A percentile compares a stretch with the other conserved stretches of the same genome.
These are phyloP conservation scores for Phytophthora citrophthora DNA, from an alignment of 352 stramenopile species.

Conservation along the genomic window DNA sequence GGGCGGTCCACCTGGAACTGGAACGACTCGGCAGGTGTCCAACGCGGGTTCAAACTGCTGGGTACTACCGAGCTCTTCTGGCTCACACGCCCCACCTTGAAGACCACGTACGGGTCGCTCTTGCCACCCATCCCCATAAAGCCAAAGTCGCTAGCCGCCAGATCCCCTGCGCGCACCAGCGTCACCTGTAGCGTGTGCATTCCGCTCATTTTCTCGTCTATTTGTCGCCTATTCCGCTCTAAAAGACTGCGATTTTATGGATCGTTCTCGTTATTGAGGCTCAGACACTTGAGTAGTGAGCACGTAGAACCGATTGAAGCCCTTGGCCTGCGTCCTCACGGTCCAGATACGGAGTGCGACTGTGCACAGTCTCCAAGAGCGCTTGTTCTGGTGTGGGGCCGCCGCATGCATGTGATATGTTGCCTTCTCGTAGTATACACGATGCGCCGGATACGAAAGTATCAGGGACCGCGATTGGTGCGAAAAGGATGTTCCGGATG, in stretches of 20 bases:
- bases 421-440: slow-evolving; percentile 32
- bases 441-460: not conserved
- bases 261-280: too few relatives aligned
- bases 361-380: slow-evolving; percentile 1
- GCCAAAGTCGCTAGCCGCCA: slow-evolving; percentile 64
- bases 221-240: slow-evolving; percentile 1
- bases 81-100: slow-evolving; percentile 56
- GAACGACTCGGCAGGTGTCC: slow-evolving; percentile 64
- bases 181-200: slow-evolving; percentile 71
- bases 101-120: slow-evolving; percentile 76
- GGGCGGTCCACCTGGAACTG: slow-evolving; percentile 71
- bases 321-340: not conserved
- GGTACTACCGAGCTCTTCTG: slow-evolving; percentile 62
- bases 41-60: slow-evolving; percentile 59
- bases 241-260: slow-evolving; percentile 1
- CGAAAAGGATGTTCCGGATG: not conserved
- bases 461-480: slow-evolving; percentile 1
- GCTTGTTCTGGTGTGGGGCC: slow-evolving; percentile 10
- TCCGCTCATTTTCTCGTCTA: slow-evolving; percentile 24
- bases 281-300: not conserved
- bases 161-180: slow-evolving; percentile 53
- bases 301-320: not conserved
- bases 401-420: slow-evolving; percentile 23
- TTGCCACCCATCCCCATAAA: slow-evolving; percentile 79
- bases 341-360: slow-evolving; percentile 38